A percentile compares a stretch with the other conserved stretches of the same genome.
These are phyloP conservation scores for Kwoniella shandongensis DNA, from an alignment of 768 basidiomycete genomes.

Conservation along the genomic window DNA sequence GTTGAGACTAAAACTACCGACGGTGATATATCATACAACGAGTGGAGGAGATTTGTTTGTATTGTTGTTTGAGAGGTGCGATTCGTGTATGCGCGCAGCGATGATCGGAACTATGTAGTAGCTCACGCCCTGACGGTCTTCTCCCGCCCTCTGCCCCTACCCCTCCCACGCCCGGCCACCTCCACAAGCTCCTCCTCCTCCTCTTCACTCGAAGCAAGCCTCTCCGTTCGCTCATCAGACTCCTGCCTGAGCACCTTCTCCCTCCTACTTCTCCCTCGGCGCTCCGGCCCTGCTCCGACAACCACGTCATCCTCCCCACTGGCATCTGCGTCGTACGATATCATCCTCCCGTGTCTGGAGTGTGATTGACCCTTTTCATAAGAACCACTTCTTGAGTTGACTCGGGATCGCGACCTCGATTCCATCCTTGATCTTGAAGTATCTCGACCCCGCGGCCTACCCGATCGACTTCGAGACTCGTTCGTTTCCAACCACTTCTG, in stretches of 20 bases:
- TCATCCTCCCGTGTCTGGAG: constrained; percentile 9
- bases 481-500: constrained; percentile 12
- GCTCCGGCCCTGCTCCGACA: not conserved
- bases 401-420: constrained; percentile 12
- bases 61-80: too few species aligned
- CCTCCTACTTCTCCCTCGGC: constrained; percentile 12
- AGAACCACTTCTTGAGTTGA: constrained; percentile 3
- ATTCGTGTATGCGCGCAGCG: too few species aligned
- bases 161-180: constrained; percentile 5
- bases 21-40: too few species aligned
- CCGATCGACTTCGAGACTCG: constrained; percentile 3
- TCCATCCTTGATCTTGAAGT: constrained; percentile 10
- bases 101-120: too few species aligned
- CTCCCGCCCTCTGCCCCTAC: constrained; percentile 12
- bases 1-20: too few species aligned
- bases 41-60: too few species aligned
- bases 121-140: constrained; percentile 15
- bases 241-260: constrained; percentile 11
- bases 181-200: not conserved
- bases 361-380: not conserved
- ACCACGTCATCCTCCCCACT: constrained; percentile 14
- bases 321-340: constrained; percentile 21
- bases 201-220: not conserved
- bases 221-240: constrained; percentile 2
- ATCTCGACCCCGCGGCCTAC: not conserved